Evolutionary conservation across 768 basidiomycete genomes (phyloP).

Genomic region (Dentipellis fragilis): DNA sequence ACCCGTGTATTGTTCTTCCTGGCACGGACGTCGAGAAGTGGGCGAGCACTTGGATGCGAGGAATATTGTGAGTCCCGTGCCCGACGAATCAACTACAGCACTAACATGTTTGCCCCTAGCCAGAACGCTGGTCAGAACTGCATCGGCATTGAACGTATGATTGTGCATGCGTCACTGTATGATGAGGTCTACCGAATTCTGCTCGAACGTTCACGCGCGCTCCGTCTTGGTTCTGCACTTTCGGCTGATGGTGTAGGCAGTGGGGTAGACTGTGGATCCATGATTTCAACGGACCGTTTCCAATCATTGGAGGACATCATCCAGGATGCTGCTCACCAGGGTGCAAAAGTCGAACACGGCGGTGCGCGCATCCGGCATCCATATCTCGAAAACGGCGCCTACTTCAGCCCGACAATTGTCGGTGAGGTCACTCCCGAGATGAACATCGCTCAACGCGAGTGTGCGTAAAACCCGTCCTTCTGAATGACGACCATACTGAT

Average conservation of each 20-base stretch:
- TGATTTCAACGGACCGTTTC: slow-evolving; percentile 31
- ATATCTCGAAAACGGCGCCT: slow-evolving; percentile 63
- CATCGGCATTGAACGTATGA: slow-evolving; percentile 89
- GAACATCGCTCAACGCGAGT: slow-evolving; percentile 72
- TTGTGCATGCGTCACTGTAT: slow-evolving; percentile 74
- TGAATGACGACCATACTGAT: background rate
- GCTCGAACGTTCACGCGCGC: slow-evolving; percentile 46
- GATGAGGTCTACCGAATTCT: slow-evolving; percentile 64
- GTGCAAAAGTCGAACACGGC: slow-evolving; percentile 52
- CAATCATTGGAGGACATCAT: slow-evolving; percentile 58
- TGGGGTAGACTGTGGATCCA: slow-evolving; percentile 71
- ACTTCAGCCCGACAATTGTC: slow-evolving; percentile 82
- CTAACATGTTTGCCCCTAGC: slow-evolving; percentile 28
- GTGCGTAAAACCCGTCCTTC: slow-evolving; percentile 33
- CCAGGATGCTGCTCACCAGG: slow-evolving; percentile 53
- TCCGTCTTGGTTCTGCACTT: slow-evolving; percentile 75
- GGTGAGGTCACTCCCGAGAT: slow-evolving; percentile 63
- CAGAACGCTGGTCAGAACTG: slow-evolving; percentile 95
- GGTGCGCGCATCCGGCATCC: slow-evolving; percentile 59
- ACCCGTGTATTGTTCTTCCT: slow-evolving; percentile 85
- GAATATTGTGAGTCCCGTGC: slow-evolving; percentile 60
- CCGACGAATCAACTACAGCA: background rate
- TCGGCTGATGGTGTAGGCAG: slow-evolving; percentile 60
- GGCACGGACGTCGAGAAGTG: slow-evolving; percentile 76
- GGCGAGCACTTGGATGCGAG: slow-evolving; percentile 80